Conservation (phyloP, 2,329 filamentous ascomycete species). For the Mariannaea sp. region DNA sequence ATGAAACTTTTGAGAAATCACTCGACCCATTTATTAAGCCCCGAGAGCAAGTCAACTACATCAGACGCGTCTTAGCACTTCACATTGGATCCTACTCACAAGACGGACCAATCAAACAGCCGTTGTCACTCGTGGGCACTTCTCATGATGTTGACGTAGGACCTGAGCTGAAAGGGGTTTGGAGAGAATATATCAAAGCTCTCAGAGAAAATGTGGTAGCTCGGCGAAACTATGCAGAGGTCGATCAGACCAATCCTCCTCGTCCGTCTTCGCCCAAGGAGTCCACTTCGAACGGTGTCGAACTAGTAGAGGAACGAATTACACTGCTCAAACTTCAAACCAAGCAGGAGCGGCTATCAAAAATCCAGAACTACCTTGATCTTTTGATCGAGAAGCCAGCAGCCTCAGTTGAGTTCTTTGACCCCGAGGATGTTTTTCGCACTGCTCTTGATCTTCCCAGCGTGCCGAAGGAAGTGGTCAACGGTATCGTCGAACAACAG, state of each 20-base stretch:
- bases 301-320: conserved; percentile 55
- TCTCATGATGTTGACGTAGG: conserved; percentile 43
- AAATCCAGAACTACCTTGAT: conserved; percentile 58
- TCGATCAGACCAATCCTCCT: conserved; percentile 36
- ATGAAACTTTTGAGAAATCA: conserved; percentile 46
- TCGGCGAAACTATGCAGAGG: conserved; percentile 51
- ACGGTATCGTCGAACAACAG: conserved; percentile 52
- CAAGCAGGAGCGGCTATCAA: conserved; percentile 55
- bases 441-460: conserved; percentile 51
- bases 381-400: conserved; percentile 57
- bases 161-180: conserved; percentile 51
- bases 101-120: conserved; percentile 48
- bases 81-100: conserved; percentile 56
- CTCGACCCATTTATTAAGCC: conserved; percentile 60
- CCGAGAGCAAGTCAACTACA: conserved; percentile 60
- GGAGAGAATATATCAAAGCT: conserved; percentile 60
- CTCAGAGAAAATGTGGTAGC: conserved; percentile 58
- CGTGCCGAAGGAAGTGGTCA: conserved; percentile 58
- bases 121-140: conserved; percentile 55
- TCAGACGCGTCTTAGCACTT: conserved; percentile 59
- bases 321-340: conserved; percentile 56
- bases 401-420: conserved; percentile 55
- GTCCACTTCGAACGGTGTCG: conserved; percentile 20
- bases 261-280: conserved; percentile 29
- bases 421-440: conserved; percentile 53